Conservation (phyloP, 352 stramenopile species). For the Peronospora tabacina region DNA sequence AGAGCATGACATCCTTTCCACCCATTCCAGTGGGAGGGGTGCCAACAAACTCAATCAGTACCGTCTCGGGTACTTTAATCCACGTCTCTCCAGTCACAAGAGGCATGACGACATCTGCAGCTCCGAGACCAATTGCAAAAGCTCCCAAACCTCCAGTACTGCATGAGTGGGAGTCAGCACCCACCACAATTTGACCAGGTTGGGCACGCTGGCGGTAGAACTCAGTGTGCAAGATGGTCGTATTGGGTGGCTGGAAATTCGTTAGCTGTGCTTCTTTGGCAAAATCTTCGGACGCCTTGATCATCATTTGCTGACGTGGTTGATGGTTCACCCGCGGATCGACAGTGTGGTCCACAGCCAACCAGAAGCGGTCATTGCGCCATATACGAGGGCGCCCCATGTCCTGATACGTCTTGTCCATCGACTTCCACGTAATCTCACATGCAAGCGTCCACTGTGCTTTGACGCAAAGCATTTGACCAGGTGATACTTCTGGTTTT, state of each 20-base stretch:
- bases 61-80: slow-evolving; percentile 76
- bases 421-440: slow-evolving; percentile 76
- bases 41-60: slow-evolving; percentile 75
- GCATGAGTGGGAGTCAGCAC: slow-evolving; percentile 71
- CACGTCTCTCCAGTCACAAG: slow-evolving; percentile 78
- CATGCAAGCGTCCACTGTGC: slow-evolving; percentile 76
- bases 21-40: slow-evolving; percentile 60
- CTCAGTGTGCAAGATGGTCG: slow-evolving; percentile 83
- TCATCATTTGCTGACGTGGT: slow-evolving; percentile 72
- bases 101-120: slow-evolving; percentile 76
- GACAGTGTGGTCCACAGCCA: slow-evolving; percentile 75
- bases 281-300: slow-evolving; percentile 73
- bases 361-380: slow-evolving; percentile 75
- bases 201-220: slow-evolving; percentile 75
- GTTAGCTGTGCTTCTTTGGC: slow-evolving; percentile 37
- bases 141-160: slow-evolving; percentile 63
- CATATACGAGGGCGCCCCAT: slow-evolving; percentile 57
- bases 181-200: slow-evolving; percentile 78
- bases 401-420: slow-evolving; percentile 72
- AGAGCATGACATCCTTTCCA: slow-evolving; percentile 73
- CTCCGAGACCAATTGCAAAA: slow-evolving; percentile 63
- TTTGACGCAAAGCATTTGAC: slow-evolving; percentile 70
- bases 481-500: slow-evolving; percentile 43
- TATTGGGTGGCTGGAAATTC: slow-evolving; percentile 77
- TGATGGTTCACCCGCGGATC: slow-evolving; percentile 72